A percentile compares a stretch with the other conserved stretches of the same genome.
These are phyloP conservation scores for Firmiana major DNA, from an alignment of 345 rosid genomes.

Conservation along the genomic window DNA sequence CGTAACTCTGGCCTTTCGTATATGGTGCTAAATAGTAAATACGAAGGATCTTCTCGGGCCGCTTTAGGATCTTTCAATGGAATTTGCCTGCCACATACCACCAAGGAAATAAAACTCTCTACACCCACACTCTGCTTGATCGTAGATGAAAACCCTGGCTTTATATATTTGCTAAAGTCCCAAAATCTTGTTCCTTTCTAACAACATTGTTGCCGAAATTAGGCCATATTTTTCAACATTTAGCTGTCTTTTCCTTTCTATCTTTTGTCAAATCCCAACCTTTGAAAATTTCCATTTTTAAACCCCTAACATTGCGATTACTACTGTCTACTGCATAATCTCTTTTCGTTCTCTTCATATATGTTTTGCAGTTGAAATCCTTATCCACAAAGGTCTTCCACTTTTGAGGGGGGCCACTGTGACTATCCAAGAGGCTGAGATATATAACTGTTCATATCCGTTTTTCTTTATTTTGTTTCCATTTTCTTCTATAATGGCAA, in stretches of 20 bases:
- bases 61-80: not conserved
- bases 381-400: not conserved
- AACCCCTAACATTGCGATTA: not conserved
- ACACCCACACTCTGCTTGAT: too few species aligned
- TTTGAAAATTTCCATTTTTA: not conserved
- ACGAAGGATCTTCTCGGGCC: too few species aligned
- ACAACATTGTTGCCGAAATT: not conserved
- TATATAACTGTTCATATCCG: too few species aligned
- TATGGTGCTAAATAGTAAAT: not conserved
- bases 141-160: not conserved
- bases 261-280: not conserved
- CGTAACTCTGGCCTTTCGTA: not conserved
- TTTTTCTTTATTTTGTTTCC: too few species aligned
- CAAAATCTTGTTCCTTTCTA: not conserved
- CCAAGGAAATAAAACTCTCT: not conserved
- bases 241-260: not conserved
- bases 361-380: conserved; percentile 4
- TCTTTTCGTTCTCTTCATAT: not conserved
- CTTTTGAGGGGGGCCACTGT: not conserved
- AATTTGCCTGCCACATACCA: not conserved
- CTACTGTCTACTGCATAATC: not conserved
- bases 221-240: too few species aligned
- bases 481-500: too few species aligned
- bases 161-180: not conserved
- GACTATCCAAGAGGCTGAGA: too few species aligned